These are phyloP conservation scores for Mimosa pudica DNA, from an alignment of 306 rosid species.

Conservation along the genomic window DNA sequence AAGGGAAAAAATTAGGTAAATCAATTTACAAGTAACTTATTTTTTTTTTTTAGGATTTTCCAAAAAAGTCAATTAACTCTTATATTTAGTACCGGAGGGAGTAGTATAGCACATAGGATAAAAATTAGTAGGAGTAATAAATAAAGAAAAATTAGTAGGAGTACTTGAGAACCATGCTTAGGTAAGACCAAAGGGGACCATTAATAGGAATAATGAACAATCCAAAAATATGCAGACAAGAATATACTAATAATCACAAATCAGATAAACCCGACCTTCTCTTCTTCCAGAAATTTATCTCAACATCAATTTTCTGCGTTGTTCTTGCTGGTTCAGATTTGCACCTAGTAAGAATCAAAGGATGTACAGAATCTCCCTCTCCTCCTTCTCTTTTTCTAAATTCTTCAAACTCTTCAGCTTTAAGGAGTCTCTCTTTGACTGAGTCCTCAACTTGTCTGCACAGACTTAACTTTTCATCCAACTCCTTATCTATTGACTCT, in stretches of 20 bases:
- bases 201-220: neutral
- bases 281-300: constrained; percentile 42
- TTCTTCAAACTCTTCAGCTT: constrained; percentile 37
- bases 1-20: too few relatives aligned
- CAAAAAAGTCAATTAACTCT: too few relatives aligned
- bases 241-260: constrained; percentile 45
- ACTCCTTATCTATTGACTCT: constrained; percentile 40
- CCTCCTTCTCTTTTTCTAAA: constrained; percentile 31
- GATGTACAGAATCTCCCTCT: constrained; percentile 34
- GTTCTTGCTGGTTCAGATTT: constrained; percentile 82
- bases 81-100: too few relatives aligned
- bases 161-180: constrained; percentile 10
- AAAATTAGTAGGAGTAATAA: neutral
- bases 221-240: neutral
- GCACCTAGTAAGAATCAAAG: constrained; percentile 70
- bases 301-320: constrained; percentile 48
- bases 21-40: too few relatives aligned
- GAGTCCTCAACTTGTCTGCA: constrained; percentile 47
- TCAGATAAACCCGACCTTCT: constrained; percentile 47
- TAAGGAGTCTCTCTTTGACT: constrained; percentile 36
- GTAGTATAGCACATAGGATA: neutral
- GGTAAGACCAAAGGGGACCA: neutral
- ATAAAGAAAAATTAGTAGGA: neutral
- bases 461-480: constrained; percentile 41
- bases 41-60: too few relatives aligned